These are phyloP conservation scores for Durusdinium trenchii DNA, from an alignment of 73 alveolate genomes.

Conservation along the genomic window DNA sequence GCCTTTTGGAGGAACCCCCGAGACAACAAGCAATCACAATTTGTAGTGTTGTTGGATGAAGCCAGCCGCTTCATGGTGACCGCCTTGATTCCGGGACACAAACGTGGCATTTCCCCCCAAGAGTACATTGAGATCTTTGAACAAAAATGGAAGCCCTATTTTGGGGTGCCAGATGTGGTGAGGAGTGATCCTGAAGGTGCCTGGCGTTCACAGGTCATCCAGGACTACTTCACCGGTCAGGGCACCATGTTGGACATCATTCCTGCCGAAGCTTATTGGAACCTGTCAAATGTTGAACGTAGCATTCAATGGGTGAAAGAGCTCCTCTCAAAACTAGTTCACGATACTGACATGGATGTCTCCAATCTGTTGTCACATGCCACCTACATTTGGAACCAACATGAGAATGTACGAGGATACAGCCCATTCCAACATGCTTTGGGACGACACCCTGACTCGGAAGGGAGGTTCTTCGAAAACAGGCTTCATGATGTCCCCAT, in stretches of 20 bases:
- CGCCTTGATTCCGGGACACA: not conserved
- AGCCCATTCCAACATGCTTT: constrained; percentile 2
- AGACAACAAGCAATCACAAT: not conserved
- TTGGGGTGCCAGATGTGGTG: not conserved
- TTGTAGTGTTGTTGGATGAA: not conserved
- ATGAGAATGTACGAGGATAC: constrained; percentile 24
- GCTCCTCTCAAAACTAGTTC: not conserved
- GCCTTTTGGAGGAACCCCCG: not conserved
- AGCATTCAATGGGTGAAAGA: not conserved
- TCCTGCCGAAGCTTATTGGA: not conserved
- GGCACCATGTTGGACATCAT: not conserved
- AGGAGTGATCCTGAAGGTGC: not conserved
- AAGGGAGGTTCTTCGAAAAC: not conserved
- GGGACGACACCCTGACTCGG: constrained; percentile 15
- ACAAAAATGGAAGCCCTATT: not conserved
- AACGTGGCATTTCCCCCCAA: not conserved
- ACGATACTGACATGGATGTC: not conserved
- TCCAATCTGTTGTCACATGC: not conserved
- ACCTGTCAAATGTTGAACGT: not conserved
- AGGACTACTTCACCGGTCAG: not conserved
- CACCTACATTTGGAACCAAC: constrained; percentile 1
- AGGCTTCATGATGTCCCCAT: not conserved
- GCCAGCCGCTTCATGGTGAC: not conserved
- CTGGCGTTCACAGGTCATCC: not conserved
- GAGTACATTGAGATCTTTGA: not conserved